Evolutionary conservation across 306 rosid species (phyloP), one percentile per base, ranked within the genome.

Genomic region (Cucurbita maxima): DNA sequence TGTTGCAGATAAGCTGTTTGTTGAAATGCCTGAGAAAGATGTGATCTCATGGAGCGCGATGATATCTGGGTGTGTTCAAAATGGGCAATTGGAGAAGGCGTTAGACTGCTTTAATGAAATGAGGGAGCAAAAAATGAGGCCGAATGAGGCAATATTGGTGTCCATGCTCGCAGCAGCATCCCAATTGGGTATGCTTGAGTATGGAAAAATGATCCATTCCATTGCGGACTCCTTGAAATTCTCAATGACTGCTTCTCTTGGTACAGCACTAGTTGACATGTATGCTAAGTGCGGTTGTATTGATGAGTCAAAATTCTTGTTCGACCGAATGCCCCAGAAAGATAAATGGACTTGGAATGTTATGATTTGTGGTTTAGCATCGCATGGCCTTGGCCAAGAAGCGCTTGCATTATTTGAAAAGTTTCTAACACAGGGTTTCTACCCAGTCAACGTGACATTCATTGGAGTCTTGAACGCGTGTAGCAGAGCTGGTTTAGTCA

Each of bases 201-300:
- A 45, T 50, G 94, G 96, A 36, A 78, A 75, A 77, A 76, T 81
- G 14, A 55, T 86, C 74, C 94, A 89, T 79, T 86, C 87, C 19
- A 75, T 83, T n/a, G 84, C 79, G 30, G 78, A 89, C 2, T 81
- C 75, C 0, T 51, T 87, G 75, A 84, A 77, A 63, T 78, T 85
- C 34, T 86, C 88, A 0, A 22, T 85, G 64, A 87, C 84, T 6
- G 74, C 81, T 66, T 61, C 78, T 3, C 78, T 92, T 58, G 91
- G 94, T 22, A 86, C 97, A 7, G 85, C 90, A 3, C 60, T 92
- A 34, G 82, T 89, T 76, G 96, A 92, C 79, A 92, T 92, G 97
- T 87, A 92, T 53, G 91, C 96, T 0, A 91, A 89, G 82, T 92
- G 94, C 43, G 96, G 97, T 3, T 89, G 89, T 82, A 87, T 92